Percentiles rank a stretch among this genome's conserved stretches.
phyloP scores from a whole-genome alignment of 352 stramenopile genomes.

The Phytopythium montanum region DNA sequence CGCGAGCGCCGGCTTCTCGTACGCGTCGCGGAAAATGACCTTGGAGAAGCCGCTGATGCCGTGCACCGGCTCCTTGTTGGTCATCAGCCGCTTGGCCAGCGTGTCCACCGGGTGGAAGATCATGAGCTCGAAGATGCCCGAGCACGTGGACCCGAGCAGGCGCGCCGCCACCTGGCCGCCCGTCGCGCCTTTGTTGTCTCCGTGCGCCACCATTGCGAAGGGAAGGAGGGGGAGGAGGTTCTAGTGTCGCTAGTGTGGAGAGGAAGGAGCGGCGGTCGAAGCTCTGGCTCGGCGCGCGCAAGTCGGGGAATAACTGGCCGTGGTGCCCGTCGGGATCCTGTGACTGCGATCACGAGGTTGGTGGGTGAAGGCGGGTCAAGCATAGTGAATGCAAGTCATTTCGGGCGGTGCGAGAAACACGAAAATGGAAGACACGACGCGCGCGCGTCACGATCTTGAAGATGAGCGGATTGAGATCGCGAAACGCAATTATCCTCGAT shows the following conservation, averaged over 20 bases:
- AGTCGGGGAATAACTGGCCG: constrained; percentile 1
- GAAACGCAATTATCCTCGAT: too few relatives aligned
- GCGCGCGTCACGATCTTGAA: constrained; percentile 11
- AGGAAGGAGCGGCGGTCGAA: neutral
- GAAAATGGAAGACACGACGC: constrained; percentile 6
- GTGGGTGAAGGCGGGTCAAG: neutral
- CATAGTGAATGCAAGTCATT: neutral
- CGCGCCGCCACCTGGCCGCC: constrained; percentile 62
- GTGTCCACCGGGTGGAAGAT: constrained; percentile 96
- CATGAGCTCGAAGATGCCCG: constrained; percentile 92
- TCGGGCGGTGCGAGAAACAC: neutral
- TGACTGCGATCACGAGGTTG: neutral
- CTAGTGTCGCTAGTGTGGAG: neutral
- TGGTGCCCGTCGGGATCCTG: too few relatives aligned
- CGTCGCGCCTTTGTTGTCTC: constrained; percentile 36
- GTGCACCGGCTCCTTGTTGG: constrained; percentile 67
- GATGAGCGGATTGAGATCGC: neutral
- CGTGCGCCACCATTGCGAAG: constrained; percentile 38
- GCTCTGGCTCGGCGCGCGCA: constrained; percentile 1
- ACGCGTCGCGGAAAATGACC: constrained; percentile 89
- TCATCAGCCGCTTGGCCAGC: constrained; percentile 95
- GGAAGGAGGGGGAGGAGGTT: neutral
- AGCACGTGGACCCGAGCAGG: constrained; percentile 89
- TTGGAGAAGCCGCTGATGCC: constrained; percentile 54
- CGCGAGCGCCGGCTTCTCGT: constrained; percentile 66